A percentile compares a stretch with the other conserved stretches of the same genome.
Conservation (phyloP, 208 protist genomes). For the Crithidia mellificae region DNA sequence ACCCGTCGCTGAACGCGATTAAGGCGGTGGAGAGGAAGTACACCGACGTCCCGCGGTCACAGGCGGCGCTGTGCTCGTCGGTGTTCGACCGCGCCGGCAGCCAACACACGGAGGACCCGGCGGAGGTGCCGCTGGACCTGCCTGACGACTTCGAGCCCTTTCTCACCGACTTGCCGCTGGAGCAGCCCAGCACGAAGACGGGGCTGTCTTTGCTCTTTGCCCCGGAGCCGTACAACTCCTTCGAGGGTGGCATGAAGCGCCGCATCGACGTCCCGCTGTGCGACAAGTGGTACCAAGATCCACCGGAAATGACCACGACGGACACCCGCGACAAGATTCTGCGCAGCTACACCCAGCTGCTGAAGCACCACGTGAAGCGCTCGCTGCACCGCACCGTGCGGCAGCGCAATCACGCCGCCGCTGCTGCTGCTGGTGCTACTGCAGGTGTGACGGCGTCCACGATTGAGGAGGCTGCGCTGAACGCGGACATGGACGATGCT, state of each 20-base stretch:
- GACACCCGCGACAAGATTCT: conserved; percentile 92
- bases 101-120: conserved; percentile 32
- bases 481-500: conserved; percentile 16
- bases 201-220: conserved; percentile 98
- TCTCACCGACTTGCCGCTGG: conserved; percentile 86
- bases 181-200: conserved; percentile 90
- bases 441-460: no score
- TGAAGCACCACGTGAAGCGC: conserved; percentile 99
- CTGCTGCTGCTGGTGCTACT: no score
- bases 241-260: conserved; percentile 94
- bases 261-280: conserved; percentile 98
- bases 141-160: conserved; percentile 83
- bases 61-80: conserved; percentile 48
- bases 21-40: conserved; percentile 69
- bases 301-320: conserved; percentile 71
- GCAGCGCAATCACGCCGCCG: conserved; percentile 21
- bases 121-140: conserved; percentile 33
- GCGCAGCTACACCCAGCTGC: conserved; percentile 99
- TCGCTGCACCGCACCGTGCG: conserved; percentile 91
- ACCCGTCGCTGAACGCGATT: conserved; percentile 99
- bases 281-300: conserved; percentile 98
- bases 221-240: conserved; percentile 96
- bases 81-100: conserved; percentile 22
- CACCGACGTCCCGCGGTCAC: conserved; percentile 25
- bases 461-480: conserved; percentile 6